These are phyloP conservation scores for Saccharomyces uvarum DNA, from an alignment of 1,139 yeast genomes.

Conservation along the genomic window DNA sequence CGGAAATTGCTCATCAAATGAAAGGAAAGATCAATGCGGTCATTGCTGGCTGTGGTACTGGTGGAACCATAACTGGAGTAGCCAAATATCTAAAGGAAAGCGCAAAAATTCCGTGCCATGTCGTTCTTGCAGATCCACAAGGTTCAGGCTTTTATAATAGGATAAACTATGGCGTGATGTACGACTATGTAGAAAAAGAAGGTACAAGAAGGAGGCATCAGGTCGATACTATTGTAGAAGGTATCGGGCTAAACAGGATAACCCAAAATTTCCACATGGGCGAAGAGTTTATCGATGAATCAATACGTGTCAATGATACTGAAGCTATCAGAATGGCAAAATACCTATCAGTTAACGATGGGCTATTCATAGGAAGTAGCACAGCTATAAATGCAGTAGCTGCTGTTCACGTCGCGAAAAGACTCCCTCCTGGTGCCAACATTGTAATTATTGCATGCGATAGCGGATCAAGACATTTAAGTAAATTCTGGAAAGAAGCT, in stretches of 20 bases:
- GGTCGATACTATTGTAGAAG: slow-evolving; percentile 91
- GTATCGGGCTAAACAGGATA: slow-evolving; percentile 81
- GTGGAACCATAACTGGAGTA: slow-evolving; percentile 59
- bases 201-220: slow-evolving; percentile 93
- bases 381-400: slow-evolving; percentile 92
- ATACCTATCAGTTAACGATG: slow-evolving; percentile 71
- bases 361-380: slow-evolving; percentile 84
- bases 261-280: slow-evolving; percentile 76
- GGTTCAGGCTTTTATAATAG: slow-evolving; percentile 88
- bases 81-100: slow-evolving; percentile 59
- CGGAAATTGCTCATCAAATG: slow-evolving; percentile 74
- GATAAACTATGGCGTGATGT: slow-evolving; percentile 87
- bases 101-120: slow-evolving; percentile 33
- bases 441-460: slow-evolving; percentile 91
- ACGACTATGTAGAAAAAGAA: slow-evolving; percentile 77
- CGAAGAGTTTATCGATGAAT: slow-evolving; percentile 63
- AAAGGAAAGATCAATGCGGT: slow-evolving; percentile 60
- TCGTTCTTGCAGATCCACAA: slow-evolving; percentile 85
- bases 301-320: slow-evolving; percentile 67
- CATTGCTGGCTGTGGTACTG: slow-evolving; percentile 66
- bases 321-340: slow-evolving; percentile 88
- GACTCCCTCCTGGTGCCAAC: slow-evolving; percentile 52
- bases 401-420: slow-evolving; percentile 60
- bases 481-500: slow-evolving; percentile 85
- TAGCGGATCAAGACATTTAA: slow-evolving; percentile 79